Percentiles rank a stretch among this genome's conserved stretches.
Evolutionary conservation across 129 eudicot species (phyloP).

Genomic region (Scalesia atractyloides): DNA sequence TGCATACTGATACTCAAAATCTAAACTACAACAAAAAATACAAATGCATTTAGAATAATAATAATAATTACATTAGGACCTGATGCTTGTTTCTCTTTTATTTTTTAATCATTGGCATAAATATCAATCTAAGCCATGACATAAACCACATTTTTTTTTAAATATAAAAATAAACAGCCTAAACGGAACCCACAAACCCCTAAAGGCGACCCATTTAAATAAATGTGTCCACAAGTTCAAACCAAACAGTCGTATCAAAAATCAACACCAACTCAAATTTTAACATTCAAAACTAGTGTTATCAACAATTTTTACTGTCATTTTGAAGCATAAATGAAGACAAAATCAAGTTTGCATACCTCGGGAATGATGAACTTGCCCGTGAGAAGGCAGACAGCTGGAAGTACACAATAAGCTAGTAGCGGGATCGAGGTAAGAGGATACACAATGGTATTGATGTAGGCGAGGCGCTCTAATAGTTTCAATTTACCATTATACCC

Average conservation of each 20-base stretch:
- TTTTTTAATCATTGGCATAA: too few species aligned
- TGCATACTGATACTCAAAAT: neutral
- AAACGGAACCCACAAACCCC: neutral
- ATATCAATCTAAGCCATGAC: too few species aligned
- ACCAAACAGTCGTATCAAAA: neutral
- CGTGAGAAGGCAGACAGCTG: conserved; percentile 73
- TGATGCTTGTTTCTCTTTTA: too few species aligned
- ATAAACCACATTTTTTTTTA: too few species aligned
- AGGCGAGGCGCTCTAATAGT: conserved; percentile 58
- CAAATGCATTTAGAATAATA: too few species aligned
- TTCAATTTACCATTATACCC: conserved; percentile 62
- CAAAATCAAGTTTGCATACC: conserved; percentile 29
- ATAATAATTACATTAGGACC: too few species aligned
- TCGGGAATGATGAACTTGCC: conserved; percentile 66
- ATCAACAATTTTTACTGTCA: neutral
- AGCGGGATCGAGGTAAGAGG: conserved; percentile 70
- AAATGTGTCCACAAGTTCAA: too few species aligned
- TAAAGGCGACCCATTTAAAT: neutral
- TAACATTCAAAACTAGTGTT: neutral
- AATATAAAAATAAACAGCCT: too few species aligned
- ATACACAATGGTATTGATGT: conserved; percentile 67
- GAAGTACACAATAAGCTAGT: conserved; percentile 64
- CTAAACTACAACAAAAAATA: neutral
- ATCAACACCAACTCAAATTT: neutral
- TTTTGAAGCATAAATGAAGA: neutral